Evolutionary conservation across 1,139 yeast genomes (phyloP), one percentile per base, ranked within the genome.

Genomic region (Blastobotrys illinoisensis): DNA sequence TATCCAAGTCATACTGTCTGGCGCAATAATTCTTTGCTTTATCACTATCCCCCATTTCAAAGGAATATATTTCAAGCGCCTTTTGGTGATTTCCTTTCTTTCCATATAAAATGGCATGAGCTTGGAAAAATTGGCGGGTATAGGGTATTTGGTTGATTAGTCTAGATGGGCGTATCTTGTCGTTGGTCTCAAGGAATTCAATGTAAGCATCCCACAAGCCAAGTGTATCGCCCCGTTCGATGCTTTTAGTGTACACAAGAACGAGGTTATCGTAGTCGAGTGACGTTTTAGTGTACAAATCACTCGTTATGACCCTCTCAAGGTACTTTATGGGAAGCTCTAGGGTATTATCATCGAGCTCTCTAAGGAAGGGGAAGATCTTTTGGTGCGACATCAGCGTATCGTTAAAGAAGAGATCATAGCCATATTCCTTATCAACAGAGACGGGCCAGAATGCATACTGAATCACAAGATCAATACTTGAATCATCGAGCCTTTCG

Each of bases 341-440:
- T 50, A 43, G 23, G 9, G 69, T 57, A 20, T 67, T 70, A 56
- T 51, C 64, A 24, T 49, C 53, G 14, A 54, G 36, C 2, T 45
- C 21, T 58, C 26, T 70, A 56, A 69, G 78, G 67, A 70, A 80
- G 1, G 79, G 76, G 51, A 85, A 73, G 0, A 89, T 85, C 62
- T 76, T 74, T 14, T 69, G 60, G 48, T 78, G 75, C 58, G 87
- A 81, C 54, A 85, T 78, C 18, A 82, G 77, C 0, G 86, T 73
- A 54, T 85, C 86, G 58, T 81, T 85, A 76, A 88, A 76, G 61
- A 91, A 91, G 0, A 91, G 74, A 7, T 76, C 72, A 32, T 75
- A 69, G 3, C 80, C 82, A 56, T 74, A 71, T 1, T 68, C 65
- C 1, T 71, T 68, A 46, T 77, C 73, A 6, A 73, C 69, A 9